A percentile compares a stretch with the other conserved stretches of the same genome.
Conservation (phyloP, 129 eudicot species). For the Dittrichia graveolens region DNA sequence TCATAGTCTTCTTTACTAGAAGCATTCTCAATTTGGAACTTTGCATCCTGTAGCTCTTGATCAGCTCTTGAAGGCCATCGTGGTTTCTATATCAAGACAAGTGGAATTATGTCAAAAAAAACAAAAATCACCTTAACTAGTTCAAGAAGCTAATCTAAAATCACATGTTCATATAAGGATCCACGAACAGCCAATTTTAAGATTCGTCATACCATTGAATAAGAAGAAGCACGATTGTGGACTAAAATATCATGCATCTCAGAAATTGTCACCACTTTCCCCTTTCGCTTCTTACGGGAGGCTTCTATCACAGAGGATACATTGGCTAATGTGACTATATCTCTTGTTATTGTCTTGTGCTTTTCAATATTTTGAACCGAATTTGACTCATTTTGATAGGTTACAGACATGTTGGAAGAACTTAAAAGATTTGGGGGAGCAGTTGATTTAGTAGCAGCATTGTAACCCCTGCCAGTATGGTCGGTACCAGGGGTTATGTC, state of each 20-base stretch:
- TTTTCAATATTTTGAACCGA: constrained; percentile 8
- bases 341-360: constrained; percentile 4
- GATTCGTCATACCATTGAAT: constrained; percentile 38
- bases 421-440: constrained; percentile 17
- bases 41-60: constrained; percentile 41
- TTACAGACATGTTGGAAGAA: constrained; percentile 11
- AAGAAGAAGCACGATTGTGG: constrained; percentile 36
- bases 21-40: constrained; percentile 41
- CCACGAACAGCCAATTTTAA: background rate
- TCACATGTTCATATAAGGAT: background rate
- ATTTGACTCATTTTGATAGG: constrained; percentile 1
- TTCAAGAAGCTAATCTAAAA: constrained; percentile 1
- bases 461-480: background rate
- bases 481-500: background rate
- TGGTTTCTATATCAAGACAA: constrained; percentile 38
- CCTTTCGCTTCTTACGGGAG: constrained; percentile 30
- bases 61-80: constrained; percentile 46
- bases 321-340: constrained; percentile 2
- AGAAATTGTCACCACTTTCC: constrained; percentile 36
- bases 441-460: background rate
- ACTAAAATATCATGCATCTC: constrained; percentile 49
- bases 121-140: background rate
- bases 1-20: constrained; percentile 29
- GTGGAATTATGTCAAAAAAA: background rate
- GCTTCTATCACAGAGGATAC: constrained; percentile 18